Evolutionary conservation across 371 early-diverging fungal species (phyloP).

Genomic region (Lichtheimia ramosa): DNA sequence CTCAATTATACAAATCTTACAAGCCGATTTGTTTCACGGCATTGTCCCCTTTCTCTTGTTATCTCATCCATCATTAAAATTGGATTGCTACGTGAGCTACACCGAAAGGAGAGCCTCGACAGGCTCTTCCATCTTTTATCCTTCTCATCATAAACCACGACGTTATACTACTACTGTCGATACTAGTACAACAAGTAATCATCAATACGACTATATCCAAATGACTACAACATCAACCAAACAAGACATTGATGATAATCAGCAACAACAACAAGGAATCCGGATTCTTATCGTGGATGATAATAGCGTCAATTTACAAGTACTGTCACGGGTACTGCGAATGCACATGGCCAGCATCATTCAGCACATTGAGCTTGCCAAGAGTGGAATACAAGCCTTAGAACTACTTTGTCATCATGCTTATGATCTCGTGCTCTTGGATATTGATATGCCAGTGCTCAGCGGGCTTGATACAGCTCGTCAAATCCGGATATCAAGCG

Average conservation of each 20-base stretch:
- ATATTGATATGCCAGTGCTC: slow-evolving; percentile 67
- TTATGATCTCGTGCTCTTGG: slow-evolving; percentile 59
- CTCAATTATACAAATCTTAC: not conserved
- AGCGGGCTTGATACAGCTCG: slow-evolving; percentile 59
- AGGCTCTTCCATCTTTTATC: slow-evolving; percentile 13
- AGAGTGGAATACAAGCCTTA: slow-evolving; percentile 45
- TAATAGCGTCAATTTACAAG: slow-evolving; percentile 55
- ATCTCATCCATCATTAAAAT: not conserved
- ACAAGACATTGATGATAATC: too few relatives aligned
- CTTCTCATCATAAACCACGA: slow-evolving; percentile 2
- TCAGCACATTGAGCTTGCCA: slow-evolving; percentile 37
- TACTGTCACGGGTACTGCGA: slow-evolving; percentile 52
- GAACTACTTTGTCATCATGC: slow-evolving; percentile 34
- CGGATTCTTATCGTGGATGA: slow-evolving; percentile 50
- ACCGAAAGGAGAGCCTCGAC: slow-evolving; percentile 16
- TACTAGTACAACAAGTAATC: not conserved
- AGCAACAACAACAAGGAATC: slow-evolving; percentile 2
- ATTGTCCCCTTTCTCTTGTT: too few relatives aligned
- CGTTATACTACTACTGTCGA: not conserved
- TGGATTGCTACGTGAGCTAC: slow-evolving; percentile 19
- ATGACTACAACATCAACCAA: too few relatives aligned
- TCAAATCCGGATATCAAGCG: slow-evolving; percentile 33
- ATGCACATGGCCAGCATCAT: slow-evolving; percentile 48
- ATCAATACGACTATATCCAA: too few relatives aligned
- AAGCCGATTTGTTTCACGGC: too few relatives aligned